These are phyloP conservation scores for Russula ochroleuca DNA, from an alignment of 768 basidiomycete genomes.

Conservation along the genomic window DNA sequence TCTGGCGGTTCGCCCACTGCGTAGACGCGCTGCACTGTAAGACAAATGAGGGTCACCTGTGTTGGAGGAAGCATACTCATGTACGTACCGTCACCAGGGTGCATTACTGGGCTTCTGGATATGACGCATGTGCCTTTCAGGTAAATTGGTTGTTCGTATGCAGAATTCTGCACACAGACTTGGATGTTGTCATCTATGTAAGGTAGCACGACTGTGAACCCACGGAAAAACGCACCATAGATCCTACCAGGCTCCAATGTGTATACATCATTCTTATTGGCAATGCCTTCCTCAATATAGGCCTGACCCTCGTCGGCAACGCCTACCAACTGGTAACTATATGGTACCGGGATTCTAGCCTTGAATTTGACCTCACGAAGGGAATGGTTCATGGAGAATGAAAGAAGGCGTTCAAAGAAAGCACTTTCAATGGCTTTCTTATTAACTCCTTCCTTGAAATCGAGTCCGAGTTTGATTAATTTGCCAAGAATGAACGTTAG, in stretches of 20 bases:
- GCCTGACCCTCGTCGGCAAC: constrained; percentile 68
- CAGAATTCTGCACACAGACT: constrained; percentile 19
- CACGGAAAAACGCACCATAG: constrained; percentile 8
- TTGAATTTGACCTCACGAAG: constrained; percentile 62
- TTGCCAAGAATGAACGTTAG: constrained; percentile 48
- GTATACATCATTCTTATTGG: background rate
- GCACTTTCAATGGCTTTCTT: constrained; percentile 47
- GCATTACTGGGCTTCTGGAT: constrained; percentile 33
- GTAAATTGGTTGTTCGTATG: constrained; percentile 2
- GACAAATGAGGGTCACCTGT: background rate
- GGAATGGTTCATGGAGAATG: constrained; percentile 58
- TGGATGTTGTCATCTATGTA: background rate
- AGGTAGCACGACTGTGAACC: background rate
- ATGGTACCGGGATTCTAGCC: constrained; percentile 66
- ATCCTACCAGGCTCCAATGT: constrained; percentile 5
- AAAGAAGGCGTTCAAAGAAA: constrained; percentile 53
- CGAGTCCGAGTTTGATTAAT: constrained; percentile 46
- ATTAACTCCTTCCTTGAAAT: constrained; percentile 38
- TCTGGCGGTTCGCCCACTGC: constrained; percentile 33
- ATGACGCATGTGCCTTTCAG: constrained; percentile 22
- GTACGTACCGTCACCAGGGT: constrained; percentile 34
- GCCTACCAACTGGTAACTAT: constrained; percentile 68
- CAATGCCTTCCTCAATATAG: background rate
- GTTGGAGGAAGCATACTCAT: background rate
- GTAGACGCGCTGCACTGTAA: constrained; percentile 26